Evolutionary conservation across 305 asterid species (phyloP), one percentile per base, ranked within the genome.

Genomic region (Lippia alba): DNA sequence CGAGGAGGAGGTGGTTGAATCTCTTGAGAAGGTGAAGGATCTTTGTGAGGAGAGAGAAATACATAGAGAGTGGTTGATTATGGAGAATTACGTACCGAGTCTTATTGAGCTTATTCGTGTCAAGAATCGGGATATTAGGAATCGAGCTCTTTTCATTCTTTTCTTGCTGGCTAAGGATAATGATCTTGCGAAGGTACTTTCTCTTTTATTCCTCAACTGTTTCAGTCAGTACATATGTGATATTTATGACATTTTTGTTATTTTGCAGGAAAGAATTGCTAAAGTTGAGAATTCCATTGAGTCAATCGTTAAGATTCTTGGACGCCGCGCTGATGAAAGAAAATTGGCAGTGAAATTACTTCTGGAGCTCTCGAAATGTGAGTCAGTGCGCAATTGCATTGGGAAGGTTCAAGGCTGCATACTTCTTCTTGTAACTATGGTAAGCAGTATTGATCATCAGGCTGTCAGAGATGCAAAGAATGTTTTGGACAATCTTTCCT

Each of bases 371-470:
- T 86, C 92, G 65, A 82, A 79, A 67, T 79, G 80, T 61, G 82
- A 76, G 70, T 53, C 69, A 4, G 74, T 80, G 56, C 85, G 88
- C 32, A 80, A 76, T 57, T 64, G 87, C 80, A 81, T 88, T 1
- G 92, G 87, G 51, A 79, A 86, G 74, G 87, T 79, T 54, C 88
- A 83, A 65, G 92, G 92, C 49, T 88, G 92, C 79, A 83, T 88
- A 73, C 81, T 88, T 72, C 87, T 82, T 74, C 76, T 88, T 15
- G 91, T 81, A 20, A 86, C 91, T 5, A 81, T 86, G 87, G 78
- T 82, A 56, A 78, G 81, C 79, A 76, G 73, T 76, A 80, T 76
- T 30, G 95, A 88, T 82, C 78, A 50, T 71, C 86, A 88, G 78
- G 86, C 88, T 19, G 80, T 86, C 60, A 68, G 66, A 57, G 84